Evolutionary conservation across 1,284 basidiomycete genomes (phyloP).

Genomic region (Irpex rosettiformis): DNA sequence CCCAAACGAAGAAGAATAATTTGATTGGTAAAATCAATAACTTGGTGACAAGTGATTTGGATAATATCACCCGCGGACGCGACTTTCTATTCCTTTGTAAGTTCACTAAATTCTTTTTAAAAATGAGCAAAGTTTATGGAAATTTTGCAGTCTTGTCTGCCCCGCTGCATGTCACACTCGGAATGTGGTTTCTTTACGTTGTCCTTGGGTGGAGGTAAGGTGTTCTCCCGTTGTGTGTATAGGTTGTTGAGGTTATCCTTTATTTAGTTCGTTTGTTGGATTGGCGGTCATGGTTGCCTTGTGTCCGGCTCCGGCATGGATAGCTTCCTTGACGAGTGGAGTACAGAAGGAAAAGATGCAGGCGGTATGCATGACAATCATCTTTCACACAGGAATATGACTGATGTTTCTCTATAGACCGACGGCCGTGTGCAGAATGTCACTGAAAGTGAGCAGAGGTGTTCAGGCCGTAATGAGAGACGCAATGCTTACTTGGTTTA

Average conservation of each 20-base stretch:
- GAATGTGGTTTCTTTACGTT: constrained; percentile 40
- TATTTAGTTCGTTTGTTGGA: constrained; percentile 43
- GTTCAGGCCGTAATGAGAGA: background rate
- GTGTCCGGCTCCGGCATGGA: constrained; percentile 47
- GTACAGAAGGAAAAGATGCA: constrained; percentile 32
- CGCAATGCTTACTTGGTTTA: background rate
- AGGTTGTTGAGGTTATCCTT: constrained; percentile 24
- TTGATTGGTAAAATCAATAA: constrained; percentile 49
- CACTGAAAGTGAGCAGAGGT: constrained; percentile 35
- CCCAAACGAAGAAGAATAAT: constrained; percentile 27
- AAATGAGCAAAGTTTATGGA: background rate
- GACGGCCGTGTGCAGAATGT: constrained; percentile 47
- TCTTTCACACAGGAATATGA: background rate
- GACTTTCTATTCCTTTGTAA: constrained; percentile 25
- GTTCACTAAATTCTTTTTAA: constrained; percentile 5
- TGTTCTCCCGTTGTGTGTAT: background rate
- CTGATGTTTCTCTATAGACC: constrained; percentile 34
- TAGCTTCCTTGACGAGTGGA: constrained; percentile 30
- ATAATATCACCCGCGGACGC: constrained; percentile 27
- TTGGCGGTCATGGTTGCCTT: constrained; percentile 49
- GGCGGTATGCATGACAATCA: constrained; percentile 22
- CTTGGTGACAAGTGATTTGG: constrained; percentile 31
- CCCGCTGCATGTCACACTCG: constrained; percentile 36
- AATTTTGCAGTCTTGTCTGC: constrained; percentile 24
- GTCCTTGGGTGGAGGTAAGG: constrained; percentile 46